Base-by-base conservation (phyloP, 2,329 filamentous ascomycete species). In the Rugonectria rugulosa region DNA sequence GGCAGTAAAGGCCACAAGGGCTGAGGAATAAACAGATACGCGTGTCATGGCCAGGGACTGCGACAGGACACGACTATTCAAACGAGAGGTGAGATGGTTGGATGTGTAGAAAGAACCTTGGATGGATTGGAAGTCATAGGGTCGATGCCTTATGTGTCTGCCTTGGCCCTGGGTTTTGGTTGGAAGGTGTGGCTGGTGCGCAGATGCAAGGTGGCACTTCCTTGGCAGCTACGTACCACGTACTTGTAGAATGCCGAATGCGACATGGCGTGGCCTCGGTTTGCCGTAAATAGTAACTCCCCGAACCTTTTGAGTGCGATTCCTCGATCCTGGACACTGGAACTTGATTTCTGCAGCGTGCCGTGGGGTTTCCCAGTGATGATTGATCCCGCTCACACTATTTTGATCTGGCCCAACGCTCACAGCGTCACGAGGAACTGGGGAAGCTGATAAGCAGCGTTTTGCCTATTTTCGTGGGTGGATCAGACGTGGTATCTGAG, bases 1-100 rank as follows among this genome's bases (percentile, higher is more conserved):
- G 45, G 72, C 76, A 47, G 72, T 65, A 67, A 79, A 74, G 53
- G 73, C 78, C 67, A 75, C 71, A 57, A 80, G 64, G 56, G 73
- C 77, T 42, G 72, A 66, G 53, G 68, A 70, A 60, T 81, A 81
- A 31, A 80, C 75, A 26, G 69, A 72, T 36, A 72, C 70, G 44
- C 78, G 73, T 31, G 78, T 80, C 78, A 81, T 80, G 53, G 52
- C 64, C 29, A 51, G 53, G 6, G 48, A 42, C 27, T 36, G 27
- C 27, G 41, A 51, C 31, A 43, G 40, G 47, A 20, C 44, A 51
- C 32, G 37, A 19, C 29, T 15, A 17, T 44, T 43, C 27, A 8
- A 14, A 20, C 24, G 38, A 21, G 31, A 26, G 42, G 49, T 42
- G 45, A 24, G 47, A 19, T 15, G 26, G 23, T 49, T 17, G 21